Evolutionary conservation across 1,284 basidiomycete species (phyloP).

Genomic region (Vanrija sp.): DNA sequence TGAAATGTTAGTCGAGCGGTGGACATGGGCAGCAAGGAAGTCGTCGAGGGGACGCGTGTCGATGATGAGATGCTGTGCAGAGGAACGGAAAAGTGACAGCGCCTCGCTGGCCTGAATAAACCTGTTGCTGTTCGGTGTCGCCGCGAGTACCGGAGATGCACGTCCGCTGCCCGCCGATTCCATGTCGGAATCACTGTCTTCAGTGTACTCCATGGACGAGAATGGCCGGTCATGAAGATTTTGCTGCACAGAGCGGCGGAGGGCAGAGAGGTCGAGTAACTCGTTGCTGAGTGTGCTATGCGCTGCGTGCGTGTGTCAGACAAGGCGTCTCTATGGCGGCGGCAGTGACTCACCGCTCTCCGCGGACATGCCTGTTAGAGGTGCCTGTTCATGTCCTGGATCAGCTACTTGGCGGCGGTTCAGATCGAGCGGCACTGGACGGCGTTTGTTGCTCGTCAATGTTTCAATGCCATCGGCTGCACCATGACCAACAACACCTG

Average conservation of each 20-base stretch:
- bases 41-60: constrained; percentile 69
- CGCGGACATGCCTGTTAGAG: constrained; percentile 3
- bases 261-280: constrained; percentile 30
- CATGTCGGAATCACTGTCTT: constrained; percentile 14
- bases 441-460: neutral
- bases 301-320: constrained; percentile 2
- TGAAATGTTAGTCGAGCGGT: constrained; percentile 69
- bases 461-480: too few relatives aligned
- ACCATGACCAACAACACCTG: too few relatives aligned
- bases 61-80: constrained; percentile 55
- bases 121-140: neutral
- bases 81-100: constrained; percentile 1
- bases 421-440: neutral
- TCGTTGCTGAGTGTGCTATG: constrained; percentile 27
- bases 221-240: constrained; percentile 37
- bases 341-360: constrained; percentile 4
- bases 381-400: neutral
- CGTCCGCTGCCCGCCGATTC: neutral
- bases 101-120: neutral
- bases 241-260: constrained; percentile 30
- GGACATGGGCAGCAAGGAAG: constrained; percentile 62
- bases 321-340: neutral
- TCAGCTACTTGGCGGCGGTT: neutral
- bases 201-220: neutral
- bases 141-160: too few relatives aligned